These are phyloP conservation scores for Aspergillus leporis DNA, from an alignment of 495 filamentous ascomycete species.

Conservation along the genomic window DNA sequence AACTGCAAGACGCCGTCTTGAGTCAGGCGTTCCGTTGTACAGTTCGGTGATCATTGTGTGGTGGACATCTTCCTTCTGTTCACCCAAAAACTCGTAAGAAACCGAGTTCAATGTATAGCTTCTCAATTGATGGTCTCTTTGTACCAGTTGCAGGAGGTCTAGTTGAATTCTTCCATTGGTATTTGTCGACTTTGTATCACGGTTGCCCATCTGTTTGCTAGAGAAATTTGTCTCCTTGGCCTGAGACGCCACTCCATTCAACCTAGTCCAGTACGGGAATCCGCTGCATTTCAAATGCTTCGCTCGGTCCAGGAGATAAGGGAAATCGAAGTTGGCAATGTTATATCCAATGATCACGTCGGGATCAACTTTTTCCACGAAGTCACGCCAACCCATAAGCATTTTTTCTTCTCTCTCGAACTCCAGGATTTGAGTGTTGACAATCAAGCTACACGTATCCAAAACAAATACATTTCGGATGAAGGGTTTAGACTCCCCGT, in stretches of 20 bases:
- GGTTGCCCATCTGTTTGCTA: constrained; percentile 98
- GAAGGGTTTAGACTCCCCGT: constrained; percentile 94
- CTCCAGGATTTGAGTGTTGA: constrained; percentile 89
- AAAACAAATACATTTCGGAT: constrained; percentile 95
- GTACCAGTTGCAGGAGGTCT: constrained; percentile 88
- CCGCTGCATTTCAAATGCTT: constrained; percentile 70
- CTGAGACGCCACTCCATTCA: constrained; percentile 63
- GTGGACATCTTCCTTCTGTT: constrained; percentile 99
- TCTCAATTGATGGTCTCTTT: constrained; percentile 89
- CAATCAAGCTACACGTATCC: constrained; percentile 86
- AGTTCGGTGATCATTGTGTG: constrained; percentile 99
- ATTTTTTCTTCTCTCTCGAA: constrained; percentile 79
- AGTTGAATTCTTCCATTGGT: constrained; percentile 93
- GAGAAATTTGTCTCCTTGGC: constrained; percentile 81
- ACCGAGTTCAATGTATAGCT: constrained; percentile 98
- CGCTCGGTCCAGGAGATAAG: constrained; percentile 90
- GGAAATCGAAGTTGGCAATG: constrained; percentile 98
- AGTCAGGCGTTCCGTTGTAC: constrained; percentile 92
- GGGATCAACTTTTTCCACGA: constrained; percentile 87
- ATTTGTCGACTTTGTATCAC: constrained; percentile 90
- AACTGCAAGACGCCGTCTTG: constrained; percentile 82
- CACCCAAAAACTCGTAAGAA: constrained; percentile 91
- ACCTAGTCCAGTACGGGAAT: constrained; percentile 85
- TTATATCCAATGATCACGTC: constrained; percentile 99
- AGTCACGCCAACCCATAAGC: constrained; percentile 86